Evolutionary conservation across 2,329 filamentous ascomycete genomes (phyloP), one percentile per base, ranked within the genome.

Genomic region (Penicillium sclerotigenum): DNA sequence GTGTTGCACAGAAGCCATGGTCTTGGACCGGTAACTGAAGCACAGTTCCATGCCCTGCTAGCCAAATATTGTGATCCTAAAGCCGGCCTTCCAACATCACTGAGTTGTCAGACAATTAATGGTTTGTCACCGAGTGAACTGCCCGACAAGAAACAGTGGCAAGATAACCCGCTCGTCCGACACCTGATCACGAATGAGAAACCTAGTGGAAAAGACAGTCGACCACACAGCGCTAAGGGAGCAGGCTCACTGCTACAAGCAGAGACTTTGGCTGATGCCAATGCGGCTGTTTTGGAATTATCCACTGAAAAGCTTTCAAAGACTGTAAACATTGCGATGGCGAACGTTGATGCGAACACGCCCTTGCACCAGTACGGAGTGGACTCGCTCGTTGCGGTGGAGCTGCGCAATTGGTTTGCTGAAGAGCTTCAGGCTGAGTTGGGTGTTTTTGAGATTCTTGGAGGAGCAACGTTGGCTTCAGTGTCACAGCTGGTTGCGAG

Each of bases 321-420:
- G 5, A 68, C 72, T 13, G 68, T 78, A 55, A 59, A 64, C 22
- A 68, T 75, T 1, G 50, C 67, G 3, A 53, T 59, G 8, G 57
- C 57, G 4, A 72, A 75, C 7, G 62, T 75, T 13, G 68, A 72
- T 26, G 41, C 59, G 1, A 43, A 47, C 1, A 67, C 65, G 59
- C 61, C 72, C 2, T 60, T 71, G 18, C 61, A 68, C 16, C 60
- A 65, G 4, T 73, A 70, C 37, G 75, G 76, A 0, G 68, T 77
- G 8, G 75, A 78, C 62, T 76, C 74, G 1, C 68, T 80, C 0
- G 71, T 80, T 28, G 77, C 76, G 1, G 73, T 80, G 0, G 77
- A 80, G 60, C 42, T 80, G 31, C 62, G 77, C 2, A 76, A 74
- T 41, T 78, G 73, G 75, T 55, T 78, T 7, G 55, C 59, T 14